Evolutionary conservation across 192 early-diverging fungal species (phyloP), one percentile per base, ranked within the genome.

Genomic region (Pilaira anomala): DNA sequence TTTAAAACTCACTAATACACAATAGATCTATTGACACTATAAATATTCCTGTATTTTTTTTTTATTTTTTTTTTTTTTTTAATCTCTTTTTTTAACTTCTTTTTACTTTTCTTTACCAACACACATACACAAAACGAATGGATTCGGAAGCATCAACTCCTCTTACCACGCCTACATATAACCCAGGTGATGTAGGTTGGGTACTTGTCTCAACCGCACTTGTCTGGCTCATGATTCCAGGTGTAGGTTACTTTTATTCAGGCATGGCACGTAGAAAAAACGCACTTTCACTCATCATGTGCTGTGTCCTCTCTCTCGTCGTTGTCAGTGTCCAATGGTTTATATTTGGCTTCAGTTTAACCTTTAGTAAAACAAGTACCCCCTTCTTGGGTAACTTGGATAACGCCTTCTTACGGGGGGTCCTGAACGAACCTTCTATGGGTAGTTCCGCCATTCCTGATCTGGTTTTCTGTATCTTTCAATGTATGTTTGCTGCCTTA

Each of bases 171-270:
- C 28, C 54, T 22, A 30, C 5, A 16, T 56, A 56, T 39, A 36
- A 19, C 3, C n/a, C 54, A 7, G 54, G 54, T 12, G 54, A 56
- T 5, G 28, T 56, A 5, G 28, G 25, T 7, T 56, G 28, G 28
- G 30, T 56, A 7, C 18, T 40, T 3, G 33, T 21, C 7, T 29
- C 29, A 19, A 36, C 54, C 7, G 54, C 54, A 1, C 33, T 56
- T n/a, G 54, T 56, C 3, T 56, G 56, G 56, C 78, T 98, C 63
- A 98, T 98, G 95, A 85, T 88, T 22, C 96, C 96, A 1, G 96
- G 92, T 39, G 85, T 99, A 26, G 95, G 93, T 4, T 88, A 95
- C 76, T 94, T 97, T 62, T 99, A 99, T 82, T 91, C 92, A 54
- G 97, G 97, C 33, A 88, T 97, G 88, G 86, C 90, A 9, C 80